Evolutionary conservation across 208 protist species (phyloP), one percentile per base, ranked within the genome.

Genomic region (Crithidia thermophila): DNA sequence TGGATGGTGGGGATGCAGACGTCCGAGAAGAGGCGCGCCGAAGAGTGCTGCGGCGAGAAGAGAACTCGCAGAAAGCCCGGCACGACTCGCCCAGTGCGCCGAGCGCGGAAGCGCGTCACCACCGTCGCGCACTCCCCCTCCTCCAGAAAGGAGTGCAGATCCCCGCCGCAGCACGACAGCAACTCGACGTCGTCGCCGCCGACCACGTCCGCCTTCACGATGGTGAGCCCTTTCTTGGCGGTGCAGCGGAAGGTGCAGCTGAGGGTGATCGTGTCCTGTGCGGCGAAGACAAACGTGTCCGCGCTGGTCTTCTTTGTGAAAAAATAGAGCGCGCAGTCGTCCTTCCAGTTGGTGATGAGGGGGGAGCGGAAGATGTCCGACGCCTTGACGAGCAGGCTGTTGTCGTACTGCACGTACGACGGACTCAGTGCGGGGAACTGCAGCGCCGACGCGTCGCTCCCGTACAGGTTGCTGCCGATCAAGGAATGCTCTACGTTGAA

Each of bases 101-200:
- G 42, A 11, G 72, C 56, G 40, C 65, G 45, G 47, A 92, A 52
- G 37, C 70, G 80, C 5, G 74, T 53, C 40, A 77, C 60, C 42
- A 92, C 60, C 11, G 81, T 88, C 10, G 82, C 76, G 16, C 52
- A 66, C 71, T 92, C 87, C n/a, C 77, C 68, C 49, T 88, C 75
- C 18, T 88, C 83, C 33, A 92, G 33, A 55, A 72, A 51, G 21
- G 67, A 82, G 10, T 73, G 72, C 42, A 75, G 61, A 3, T 75
- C 60, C 27, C 82, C 71, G 23, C 50, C 61, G 27, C 59, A 77
- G 23, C 74, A 60, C 25, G 62, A 75, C 37, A 79, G 33, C 46
- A 92, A 53, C 16, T 65, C 71, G 11, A 81, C 61, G 30, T 67
- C 68, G 25, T 82, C 63, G 31, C 75, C 60, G 42, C 45, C 66